Base-by-base conservation (phyloP, 108 stramenopile species). In the Nannochloropsis gaditana region DNA sequence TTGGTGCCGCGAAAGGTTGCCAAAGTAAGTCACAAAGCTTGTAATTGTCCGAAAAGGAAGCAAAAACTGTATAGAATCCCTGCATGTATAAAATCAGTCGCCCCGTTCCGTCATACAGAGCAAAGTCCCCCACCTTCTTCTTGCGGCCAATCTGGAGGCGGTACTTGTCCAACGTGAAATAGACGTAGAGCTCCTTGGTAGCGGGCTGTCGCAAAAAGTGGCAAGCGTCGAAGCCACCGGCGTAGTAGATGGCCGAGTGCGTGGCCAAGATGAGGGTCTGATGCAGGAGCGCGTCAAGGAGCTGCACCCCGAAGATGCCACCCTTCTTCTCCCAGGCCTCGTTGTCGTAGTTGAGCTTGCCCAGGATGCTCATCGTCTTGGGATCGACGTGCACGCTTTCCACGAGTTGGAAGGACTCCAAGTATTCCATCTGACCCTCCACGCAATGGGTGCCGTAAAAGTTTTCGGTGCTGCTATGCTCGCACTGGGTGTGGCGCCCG, bases 81-180 rank as follows among this genome's bases (percentile, higher is more conserved):
- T 73, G 59, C 59, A 73, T 73, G 59, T 73, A 73, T 8, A 73
- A n/a, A 15, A 73, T n/a, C 59, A 73, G 59, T n/a, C n/a, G 59
- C 2, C 59, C 59, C 19, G 59, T 73, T 4, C 59, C 59, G 59
- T 73, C 59, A n/a, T 73, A 73, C 19, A 73, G 59, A 0, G 59
- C 59, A 6, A 73, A 73, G 59, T 73, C 59, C 19, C 59, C 59
- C 5, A 73, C 59, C 59, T 73, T 73, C 59, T 73, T 73, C 59
- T 73, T 73, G 59, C 59, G 59, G 59, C 59, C 59, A n/a, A 73
- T 73, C 59, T 73, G 59, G 59, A 73, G 59, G 59, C 59, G 59
- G 8, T 73, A 73, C 59, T 73, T 73, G 59, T 73, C 59, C 59
- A 73, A 6, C 4, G 59, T 73, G 8, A 73, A 73, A n/a, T 73